These are phyloP conservation scores for Vitis rupestris DNA, from an alignment of 164 flowering plant genomes.

Conservation along the genomic window DNA sequence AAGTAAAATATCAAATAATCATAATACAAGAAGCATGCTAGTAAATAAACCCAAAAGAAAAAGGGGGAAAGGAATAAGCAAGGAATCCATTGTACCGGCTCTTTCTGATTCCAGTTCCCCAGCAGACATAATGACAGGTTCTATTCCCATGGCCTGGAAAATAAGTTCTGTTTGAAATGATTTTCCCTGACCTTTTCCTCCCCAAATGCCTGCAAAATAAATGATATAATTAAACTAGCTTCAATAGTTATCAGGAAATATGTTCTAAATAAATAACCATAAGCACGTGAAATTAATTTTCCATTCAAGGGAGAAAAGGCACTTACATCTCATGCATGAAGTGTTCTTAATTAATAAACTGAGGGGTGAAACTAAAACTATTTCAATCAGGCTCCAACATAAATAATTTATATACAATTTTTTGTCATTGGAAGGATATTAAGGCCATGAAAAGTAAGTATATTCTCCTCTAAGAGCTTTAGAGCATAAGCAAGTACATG, in stretches of 20 bases:
- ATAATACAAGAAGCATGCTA: background rate
- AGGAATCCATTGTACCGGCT: conserved; percentile 58
- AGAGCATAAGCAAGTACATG: no score
- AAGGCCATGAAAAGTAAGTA: no score
- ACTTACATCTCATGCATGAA: background rate
- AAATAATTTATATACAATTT: no score
- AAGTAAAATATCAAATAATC: no score
- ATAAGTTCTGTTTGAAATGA: conserved; percentile 94
- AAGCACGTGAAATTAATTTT: background rate
- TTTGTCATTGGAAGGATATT: no score
- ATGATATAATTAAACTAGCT: background rate
- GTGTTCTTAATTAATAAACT: no score
- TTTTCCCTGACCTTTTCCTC: conserved; percentile 99
- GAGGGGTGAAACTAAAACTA: no score
- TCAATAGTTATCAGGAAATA: background rate
- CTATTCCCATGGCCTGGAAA: conserved; percentile 85
- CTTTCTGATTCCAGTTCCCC: conserved; percentile 96
- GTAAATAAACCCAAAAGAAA: background rate
- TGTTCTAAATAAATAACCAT: background rate
- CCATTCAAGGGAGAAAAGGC: background rate
- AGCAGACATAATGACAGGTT: conserved; percentile 94
- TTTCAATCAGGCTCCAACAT: no score
- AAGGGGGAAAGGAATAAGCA: background rate
- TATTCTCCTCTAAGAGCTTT: no score
- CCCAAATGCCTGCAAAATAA: conserved; percentile 77